phyloP scores from a whole-genome alignment of 768 basidiomycete genomes.

The Suillus americanus region DNA sequence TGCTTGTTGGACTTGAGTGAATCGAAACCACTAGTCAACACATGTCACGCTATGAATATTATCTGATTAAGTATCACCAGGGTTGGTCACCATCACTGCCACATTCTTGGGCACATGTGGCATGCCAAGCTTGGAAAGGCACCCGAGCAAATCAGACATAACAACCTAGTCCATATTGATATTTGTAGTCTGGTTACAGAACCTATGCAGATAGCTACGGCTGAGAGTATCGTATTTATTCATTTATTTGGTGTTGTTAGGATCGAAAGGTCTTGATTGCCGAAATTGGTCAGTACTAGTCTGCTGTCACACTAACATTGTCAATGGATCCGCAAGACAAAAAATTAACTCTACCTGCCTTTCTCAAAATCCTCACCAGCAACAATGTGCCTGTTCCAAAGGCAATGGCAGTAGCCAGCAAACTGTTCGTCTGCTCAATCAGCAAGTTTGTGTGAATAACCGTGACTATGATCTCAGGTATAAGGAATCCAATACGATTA shows the following conservation, averaged over 20 bases:
- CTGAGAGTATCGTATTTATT: not conserved
- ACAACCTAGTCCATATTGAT: too few species aligned
- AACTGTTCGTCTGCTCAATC: conserved; percentile 49
- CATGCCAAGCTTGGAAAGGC: not conserved
- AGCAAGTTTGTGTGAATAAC: conserved; percentile 11
- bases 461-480: conserved; percentile 48
- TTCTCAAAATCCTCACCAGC: conserved; percentile 63
- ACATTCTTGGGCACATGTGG: not conserved
- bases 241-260: conserved; percentile 13
- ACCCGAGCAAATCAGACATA: not conserved
- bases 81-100: not conserved
- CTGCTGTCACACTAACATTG: too few species aligned
- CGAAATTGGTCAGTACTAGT: conserved; percentile 23
- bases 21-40: too few species aligned
- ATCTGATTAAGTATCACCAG: not conserved
- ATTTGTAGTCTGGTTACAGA: not conserved
- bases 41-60: not conserved
- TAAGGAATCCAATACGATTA: conserved; percentile 64
- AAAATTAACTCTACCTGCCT: conserved; percentile 63
- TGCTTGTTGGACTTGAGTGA: not conserved
- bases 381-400: conserved; percentile 57
- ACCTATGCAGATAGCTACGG: not conserved
- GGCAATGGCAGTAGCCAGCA: conserved; percentile 69
- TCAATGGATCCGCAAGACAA: conserved; percentile 20
- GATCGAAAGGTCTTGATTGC: conserved; percentile 36